phyloP scores from a whole-genome alignment of 352 stramenopile species.

The Globisporangium lucens region DNA sequence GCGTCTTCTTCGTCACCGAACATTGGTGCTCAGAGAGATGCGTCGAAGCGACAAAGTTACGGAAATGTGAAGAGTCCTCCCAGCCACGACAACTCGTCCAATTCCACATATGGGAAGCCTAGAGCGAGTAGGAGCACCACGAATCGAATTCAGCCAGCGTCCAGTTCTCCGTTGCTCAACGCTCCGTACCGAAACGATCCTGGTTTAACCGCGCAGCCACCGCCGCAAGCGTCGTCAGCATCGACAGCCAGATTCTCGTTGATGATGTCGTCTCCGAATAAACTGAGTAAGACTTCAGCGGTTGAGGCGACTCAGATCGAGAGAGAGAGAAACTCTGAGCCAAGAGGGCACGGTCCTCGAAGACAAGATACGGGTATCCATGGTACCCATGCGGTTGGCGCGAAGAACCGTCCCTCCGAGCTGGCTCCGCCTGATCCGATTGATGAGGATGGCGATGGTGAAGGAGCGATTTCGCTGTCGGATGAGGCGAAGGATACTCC shows the following conservation, averaged over 20 bases:
- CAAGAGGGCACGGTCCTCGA: background rate
- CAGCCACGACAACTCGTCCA: background rate
- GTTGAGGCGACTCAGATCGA: background rate
- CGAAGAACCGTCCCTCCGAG: background rate
- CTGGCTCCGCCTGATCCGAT: background rate
- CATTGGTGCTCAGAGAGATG: background rate
- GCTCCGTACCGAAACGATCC: background rate
- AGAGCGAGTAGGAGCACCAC: background rate
- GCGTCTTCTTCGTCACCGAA: background rate
- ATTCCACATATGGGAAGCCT: background rate
- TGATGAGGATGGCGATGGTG: conserved; percentile 3
- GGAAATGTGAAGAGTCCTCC: background rate
- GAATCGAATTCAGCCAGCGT: conserved; percentile 8
- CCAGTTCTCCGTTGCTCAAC: conserved; percentile 8
- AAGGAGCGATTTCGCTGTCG: background rate
- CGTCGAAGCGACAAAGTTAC: background rate
- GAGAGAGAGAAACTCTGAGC: background rate
- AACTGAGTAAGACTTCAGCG: conserved; percentile 1
- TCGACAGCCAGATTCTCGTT: conserved; percentile 11
- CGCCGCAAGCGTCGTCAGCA: background rate
- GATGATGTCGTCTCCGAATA: conserved; percentile 9
- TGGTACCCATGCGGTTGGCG: background rate
- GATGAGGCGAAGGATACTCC: background rate
- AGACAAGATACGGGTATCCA: conserved; percentile 9
- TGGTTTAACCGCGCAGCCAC: background rate